Conservation (phyloP, 805 yeast genomes). For the Ogataea thermomethanolica region DNA sequence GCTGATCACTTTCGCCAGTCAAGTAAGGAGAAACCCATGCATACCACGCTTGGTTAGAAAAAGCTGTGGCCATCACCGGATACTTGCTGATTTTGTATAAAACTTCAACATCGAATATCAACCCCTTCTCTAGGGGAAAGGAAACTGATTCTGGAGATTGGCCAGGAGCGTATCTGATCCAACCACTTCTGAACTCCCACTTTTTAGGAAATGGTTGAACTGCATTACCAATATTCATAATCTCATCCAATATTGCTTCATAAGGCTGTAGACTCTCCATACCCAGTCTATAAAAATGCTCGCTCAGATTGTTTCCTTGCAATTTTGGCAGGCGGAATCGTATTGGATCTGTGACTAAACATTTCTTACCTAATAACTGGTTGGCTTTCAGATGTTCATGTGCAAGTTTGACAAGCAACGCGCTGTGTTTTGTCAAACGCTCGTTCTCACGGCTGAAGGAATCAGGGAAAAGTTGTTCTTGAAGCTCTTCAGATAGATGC, state of each 20-base stretch:
- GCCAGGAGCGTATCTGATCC: slow-evolving; percentile 70
- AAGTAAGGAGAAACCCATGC: slow-evolving; percentile 91
- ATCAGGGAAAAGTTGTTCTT: slow-evolving; percentile 56
- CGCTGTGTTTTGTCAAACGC: slow-evolving; percentile 27
- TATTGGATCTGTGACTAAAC: slow-evolving; percentile 60
- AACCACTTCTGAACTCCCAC: slow-evolving; percentile 69
- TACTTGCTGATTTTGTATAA: slow-evolving; percentile 70
- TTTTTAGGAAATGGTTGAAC: slow-evolving; percentile 39
- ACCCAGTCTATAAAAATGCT: slow-evolving; percentile 80
- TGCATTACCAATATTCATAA: slow-evolving; percentile 36
- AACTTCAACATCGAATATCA: slow-evolving; percentile 90
- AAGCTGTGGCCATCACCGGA: slow-evolving; percentile 80
- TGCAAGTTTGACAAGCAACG: slow-evolving; percentile 48
- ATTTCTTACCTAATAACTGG: slow-evolving; percentile 71
- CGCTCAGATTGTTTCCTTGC: slow-evolving; percentile 73
- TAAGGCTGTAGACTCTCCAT: slow-evolving; percentile 57
- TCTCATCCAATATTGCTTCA: slow-evolving; percentile 43
- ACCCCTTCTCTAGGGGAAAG: slow-evolving; percentile 64
- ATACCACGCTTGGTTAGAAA: slow-evolving; percentile 79
- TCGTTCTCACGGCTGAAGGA: slow-evolving; percentile 19
- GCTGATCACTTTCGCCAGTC: slow-evolving; percentile 46
- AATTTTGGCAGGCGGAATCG: slow-evolving; percentile 60
- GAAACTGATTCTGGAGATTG: slow-evolving; percentile 52
- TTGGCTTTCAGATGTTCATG: slow-evolving; percentile 56
- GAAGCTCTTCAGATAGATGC: slow-evolving; percentile 58